A percentile compares a stretch with the other conserved stretches of the same genome.
phyloP scores from a whole-genome alignment of 352 stramenopile species.

The Lagenidium giganteum region DNA sequence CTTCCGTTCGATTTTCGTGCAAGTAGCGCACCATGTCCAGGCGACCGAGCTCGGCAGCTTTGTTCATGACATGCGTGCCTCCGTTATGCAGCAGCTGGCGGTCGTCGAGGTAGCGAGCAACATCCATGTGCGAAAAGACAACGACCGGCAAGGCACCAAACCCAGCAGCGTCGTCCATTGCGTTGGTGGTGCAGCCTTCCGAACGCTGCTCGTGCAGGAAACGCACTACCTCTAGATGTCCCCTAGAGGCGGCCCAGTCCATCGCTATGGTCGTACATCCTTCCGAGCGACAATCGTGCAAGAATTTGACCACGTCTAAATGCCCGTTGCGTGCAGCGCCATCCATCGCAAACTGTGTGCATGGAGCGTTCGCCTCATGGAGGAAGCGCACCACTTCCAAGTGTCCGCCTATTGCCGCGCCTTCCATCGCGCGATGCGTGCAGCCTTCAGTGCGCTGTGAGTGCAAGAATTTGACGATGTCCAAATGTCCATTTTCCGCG shows the following conservation, averaged over 20 bases:
- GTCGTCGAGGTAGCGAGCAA: too few species aligned
- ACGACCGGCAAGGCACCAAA: too few species aligned
- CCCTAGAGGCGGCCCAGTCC: conserved; percentile 60
- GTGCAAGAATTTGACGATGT: too few species aligned
- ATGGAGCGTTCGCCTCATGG: conserved; percentile 75
- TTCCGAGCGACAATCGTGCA: conserved; percentile 55
- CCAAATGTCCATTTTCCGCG: too few species aligned
- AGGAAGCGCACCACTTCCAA: conserved; percentile 71
- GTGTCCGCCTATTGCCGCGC: conserved; percentile 60
- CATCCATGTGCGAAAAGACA: too few species aligned
- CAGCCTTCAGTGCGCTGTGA: too few species aligned
- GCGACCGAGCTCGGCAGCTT: conserved; percentile 2
- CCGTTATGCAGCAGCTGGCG: too few species aligned
- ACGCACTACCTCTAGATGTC: conserved; percentile 59
- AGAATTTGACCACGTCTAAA: conserved; percentile 60
- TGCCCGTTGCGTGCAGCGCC: conserved; percentile 65
- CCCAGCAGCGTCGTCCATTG: conserved; percentile 56
- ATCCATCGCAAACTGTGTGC: conserved; percentile 71
- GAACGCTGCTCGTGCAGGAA: conserved; percentile 54
- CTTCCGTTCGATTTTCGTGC: conserved; percentile 6
- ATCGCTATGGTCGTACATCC: conserved; percentile 70
- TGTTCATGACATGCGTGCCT: too few species aligned
- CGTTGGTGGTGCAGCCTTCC: conserved; percentile 68
- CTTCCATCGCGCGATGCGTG: too few species aligned
- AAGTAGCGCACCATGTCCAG: conserved; percentile 12